A percentile compares a stretch with the other conserved stretches of the same genome.
These are phyloP conservation scores for Chytriomyces sp. DNA, from an alignment of 192 early-diverging fungal genomes.

Conservation along the genomic window DNA sequence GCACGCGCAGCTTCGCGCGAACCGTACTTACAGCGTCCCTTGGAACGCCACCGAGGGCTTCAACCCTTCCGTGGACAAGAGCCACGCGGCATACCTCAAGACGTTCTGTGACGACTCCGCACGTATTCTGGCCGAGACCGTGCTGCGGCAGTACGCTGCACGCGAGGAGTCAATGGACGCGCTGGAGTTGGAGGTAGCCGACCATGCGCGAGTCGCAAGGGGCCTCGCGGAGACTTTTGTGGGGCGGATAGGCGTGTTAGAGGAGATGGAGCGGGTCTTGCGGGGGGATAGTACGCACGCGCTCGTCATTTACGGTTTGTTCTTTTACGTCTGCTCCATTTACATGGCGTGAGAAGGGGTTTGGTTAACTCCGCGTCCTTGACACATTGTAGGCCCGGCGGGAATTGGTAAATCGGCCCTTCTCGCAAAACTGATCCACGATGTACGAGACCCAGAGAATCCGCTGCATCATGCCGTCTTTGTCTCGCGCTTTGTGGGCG, in stretches of 20 bases:
- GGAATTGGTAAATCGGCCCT: constrained; percentile 32
- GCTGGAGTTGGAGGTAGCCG: no score
- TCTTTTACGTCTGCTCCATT: no score
- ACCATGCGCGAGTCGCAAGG: no score
- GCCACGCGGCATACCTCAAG: constrained; percentile 32
- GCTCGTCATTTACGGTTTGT: no score
- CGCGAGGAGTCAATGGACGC: no score
- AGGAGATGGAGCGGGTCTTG: constrained; percentile 6
- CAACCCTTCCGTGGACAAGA: constrained; percentile 18
- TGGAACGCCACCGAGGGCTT: constrained; percentile 26
- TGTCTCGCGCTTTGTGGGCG: constrained; percentile 19
- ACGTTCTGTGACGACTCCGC: constrained; percentile 32
- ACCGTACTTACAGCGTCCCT: constrained; percentile 27
- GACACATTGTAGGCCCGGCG: constrained; percentile 18
- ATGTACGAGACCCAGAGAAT: not conserved
- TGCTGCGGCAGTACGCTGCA: constrained; percentile 26
- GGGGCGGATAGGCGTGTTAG: not conserved
- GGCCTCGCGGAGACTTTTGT: not conserved
- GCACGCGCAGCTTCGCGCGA: constrained; percentile 4
- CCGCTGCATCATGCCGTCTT: not conserved
- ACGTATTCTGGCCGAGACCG: constrained; percentile 29
- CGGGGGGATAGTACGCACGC: no score
- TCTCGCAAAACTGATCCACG: constrained; percentile 8
- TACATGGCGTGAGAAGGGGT: no score
- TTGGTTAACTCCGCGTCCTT: no score